Base-by-base conservation (phyloP, 495 filamentous ascomycete genomes). In the Clavariopsis aquatica region DNA sequence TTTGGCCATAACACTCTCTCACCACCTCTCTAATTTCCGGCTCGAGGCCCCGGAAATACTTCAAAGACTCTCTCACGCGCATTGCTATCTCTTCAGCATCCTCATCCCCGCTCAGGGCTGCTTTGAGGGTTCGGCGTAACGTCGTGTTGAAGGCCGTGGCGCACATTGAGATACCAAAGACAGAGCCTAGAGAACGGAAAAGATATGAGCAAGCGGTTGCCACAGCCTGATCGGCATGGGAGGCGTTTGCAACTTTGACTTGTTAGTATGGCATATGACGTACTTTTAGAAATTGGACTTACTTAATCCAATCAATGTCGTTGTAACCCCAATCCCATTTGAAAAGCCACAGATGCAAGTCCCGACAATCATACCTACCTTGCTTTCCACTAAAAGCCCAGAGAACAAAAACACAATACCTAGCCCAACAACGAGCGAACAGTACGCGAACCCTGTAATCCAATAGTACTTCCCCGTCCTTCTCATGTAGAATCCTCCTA, bases 151-250 rank as follows among this genome's bases (percentile, higher is more conserved):
- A 82, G 17, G 91, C 80, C 1, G 88, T 92, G 0, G 89, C 83
- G 15, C 85, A 81, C 24, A 90, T 71, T 23, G 87, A 87, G 38
- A 95, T 74, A 9, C 91, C 90, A 20, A 90, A 81, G 9, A 91
- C 86, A 3, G 84, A 86, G n/a, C 92, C 92, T 10, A 95, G 78
- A 4, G 88, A 87, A 3, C 92, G 86, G 80, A 96, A 96, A 1
- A 95, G 83, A 73, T 95, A 96, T 1, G 85, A 90, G 73, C 89
- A 92, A 1, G 92, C 92, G 13, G 90, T 93, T 2, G 87, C 87
- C 2, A 95, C 82, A 0, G 91, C 91, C 61, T 90, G 86, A 65
- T 94, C 90, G 41, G 83, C 80, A 0, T 76, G 79, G 8, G 81
- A 75, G 0, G 87, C 82, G 68, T 93, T 92, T 29, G 89, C 85